phyloP scores from a whole-genome alignment of 106 monocot genomes.

The Dioscorea alata region DNA sequence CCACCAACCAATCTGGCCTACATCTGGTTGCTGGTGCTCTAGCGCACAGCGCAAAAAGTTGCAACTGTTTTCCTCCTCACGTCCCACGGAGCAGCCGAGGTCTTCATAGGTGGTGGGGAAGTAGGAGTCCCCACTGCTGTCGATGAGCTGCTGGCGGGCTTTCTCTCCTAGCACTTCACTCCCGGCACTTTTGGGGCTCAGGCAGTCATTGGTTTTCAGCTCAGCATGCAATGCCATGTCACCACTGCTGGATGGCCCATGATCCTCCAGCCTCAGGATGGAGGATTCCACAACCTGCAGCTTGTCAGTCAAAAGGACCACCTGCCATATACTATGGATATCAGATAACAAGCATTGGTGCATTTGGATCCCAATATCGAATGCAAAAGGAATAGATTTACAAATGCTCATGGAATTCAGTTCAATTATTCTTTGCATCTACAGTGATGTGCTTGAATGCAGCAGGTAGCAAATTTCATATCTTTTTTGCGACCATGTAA shows the following conservation, averaged over 20 bases:
- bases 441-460: too few relatives aligned
- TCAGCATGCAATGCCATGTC: not conserved
- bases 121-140: constrained; percentile 12
- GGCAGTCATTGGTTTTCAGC: not conserved
- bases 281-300: constrained; percentile 1
- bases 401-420: too few relatives aligned
- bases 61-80: not conserved
- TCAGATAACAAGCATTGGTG: too few relatives aligned
- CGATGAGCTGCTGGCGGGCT: not conserved
- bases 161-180: constrained; percentile 5
- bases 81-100: not conserved
- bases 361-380: too few relatives aligned
- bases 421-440: too few relatives aligned
- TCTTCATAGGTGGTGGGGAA: not conserved
- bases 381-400: too few relatives aligned
- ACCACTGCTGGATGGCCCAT: not conserved
- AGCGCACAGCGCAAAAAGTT: not conserved
- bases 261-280: not conserved
- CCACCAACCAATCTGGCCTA: not conserved
- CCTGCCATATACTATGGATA: not conserved
- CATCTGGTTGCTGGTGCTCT: constrained; percentile 2
- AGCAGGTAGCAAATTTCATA: too few relatives aligned
- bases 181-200: not conserved
- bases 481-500: too few relatives aligned
- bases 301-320: constrained; percentile 2